Conservation (phyloP, 805 yeast genomes). For the Zygotorulaspora danielsina region DNA sequence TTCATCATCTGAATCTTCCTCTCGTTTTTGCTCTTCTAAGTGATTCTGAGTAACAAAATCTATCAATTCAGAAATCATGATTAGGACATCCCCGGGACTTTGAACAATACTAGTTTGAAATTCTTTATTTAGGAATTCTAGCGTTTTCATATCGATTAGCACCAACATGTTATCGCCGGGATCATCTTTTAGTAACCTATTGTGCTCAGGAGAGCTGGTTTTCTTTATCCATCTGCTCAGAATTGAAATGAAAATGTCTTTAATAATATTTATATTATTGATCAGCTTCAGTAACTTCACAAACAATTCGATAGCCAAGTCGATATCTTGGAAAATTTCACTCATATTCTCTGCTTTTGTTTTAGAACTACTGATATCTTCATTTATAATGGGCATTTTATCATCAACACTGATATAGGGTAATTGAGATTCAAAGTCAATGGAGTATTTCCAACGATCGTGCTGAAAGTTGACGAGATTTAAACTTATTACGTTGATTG, state of each 20-base stretch:
- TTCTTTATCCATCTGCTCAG: slow-evolving; percentile 57
- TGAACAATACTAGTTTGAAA: slow-evolving; percentile 48
- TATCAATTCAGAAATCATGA: slow-evolving; percentile 44
- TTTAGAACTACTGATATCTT: slow-evolving; percentile 12
- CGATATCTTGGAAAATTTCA: slow-evolving; percentile 41
- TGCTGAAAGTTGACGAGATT: slow-evolving; percentile 35
- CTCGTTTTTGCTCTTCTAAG: slow-evolving; percentile 32
- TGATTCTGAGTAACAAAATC: slow-evolving; percentile 13
- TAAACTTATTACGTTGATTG: slow-evolving; percentile 26
- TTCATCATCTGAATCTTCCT: slow-evolving; percentile 23
- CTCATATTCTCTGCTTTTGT: neutral
- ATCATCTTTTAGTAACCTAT: neutral
- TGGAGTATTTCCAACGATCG: slow-evolving; percentile 36
- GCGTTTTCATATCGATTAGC: slow-evolving; percentile 55
- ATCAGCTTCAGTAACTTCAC: slow-evolving; percentile 46
- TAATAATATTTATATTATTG: slow-evolving; percentile 44
- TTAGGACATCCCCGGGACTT: slow-evolving; percentile 52
- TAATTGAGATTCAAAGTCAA: slow-evolving; percentile 38
- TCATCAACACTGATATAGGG: slow-evolving; percentile 28
- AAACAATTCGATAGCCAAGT: slow-evolving; percentile 40
- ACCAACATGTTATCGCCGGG: slow-evolving; percentile 49
- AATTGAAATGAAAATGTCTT: slow-evolving; percentile 45
- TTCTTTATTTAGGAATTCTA: slow-evolving; percentile 56
- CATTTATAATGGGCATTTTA: slow-evolving; percentile 2
- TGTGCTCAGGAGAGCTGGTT: neutral